These are phyloP conservation scores for Thelephora terrestris DNA, from an alignment of 1,284 basidiomycete genomes.

Conservation along the genomic window DNA sequence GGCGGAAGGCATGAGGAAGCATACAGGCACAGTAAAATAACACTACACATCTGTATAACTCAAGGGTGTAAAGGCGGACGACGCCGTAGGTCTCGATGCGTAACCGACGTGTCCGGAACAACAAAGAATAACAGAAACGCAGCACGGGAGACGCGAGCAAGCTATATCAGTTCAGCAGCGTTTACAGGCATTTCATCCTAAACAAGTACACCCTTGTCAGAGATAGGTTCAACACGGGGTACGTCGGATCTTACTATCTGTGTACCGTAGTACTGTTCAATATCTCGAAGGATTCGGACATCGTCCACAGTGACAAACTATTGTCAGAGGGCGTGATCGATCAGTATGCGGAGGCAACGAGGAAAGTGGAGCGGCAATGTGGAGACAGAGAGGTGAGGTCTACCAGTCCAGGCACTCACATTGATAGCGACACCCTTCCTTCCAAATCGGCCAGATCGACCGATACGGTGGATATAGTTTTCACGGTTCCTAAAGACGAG, in stretches of 20 bases:
- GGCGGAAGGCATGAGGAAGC: too few relatives aligned
- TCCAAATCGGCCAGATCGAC: slow-evolving; percentile 91
- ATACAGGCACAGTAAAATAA: too few relatives aligned
- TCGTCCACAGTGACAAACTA: slow-evolving; percentile 90
- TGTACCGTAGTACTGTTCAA: slow-evolving; percentile 83
- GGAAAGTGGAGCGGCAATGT: background rate
- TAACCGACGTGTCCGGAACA: too few relatives aligned
- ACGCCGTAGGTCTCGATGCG: too few relatives aligned
- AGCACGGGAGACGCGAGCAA: too few relatives aligned
- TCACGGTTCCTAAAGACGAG: slow-evolving; percentile 70
- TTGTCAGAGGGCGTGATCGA: slow-evolving; percentile 2
- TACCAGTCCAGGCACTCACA: slow-evolving; percentile 31
- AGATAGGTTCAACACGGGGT: slow-evolving; percentile 3
- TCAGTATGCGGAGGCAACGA: slow-evolving; percentile 2
- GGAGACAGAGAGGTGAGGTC: background rate
- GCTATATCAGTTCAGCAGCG: slow-evolving; percentile 67
- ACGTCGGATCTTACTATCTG: slow-evolving; percentile 56
- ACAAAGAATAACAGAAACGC: too few relatives aligned
- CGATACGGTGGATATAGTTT: slow-evolving; percentile 98
- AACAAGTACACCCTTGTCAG: slow-evolving; percentile 11
- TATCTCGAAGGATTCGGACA: slow-evolving; percentile 83
- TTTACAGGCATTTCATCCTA: slow-evolving; percentile 94
- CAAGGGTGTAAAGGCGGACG: too few relatives aligned
- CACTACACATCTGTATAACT: too few relatives aligned
- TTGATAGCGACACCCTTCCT: slow-evolving; percentile 91